Evolutionary conservation across 805 yeast species (phyloP).

Genomic region (Candida fluviatilis): DNA sequence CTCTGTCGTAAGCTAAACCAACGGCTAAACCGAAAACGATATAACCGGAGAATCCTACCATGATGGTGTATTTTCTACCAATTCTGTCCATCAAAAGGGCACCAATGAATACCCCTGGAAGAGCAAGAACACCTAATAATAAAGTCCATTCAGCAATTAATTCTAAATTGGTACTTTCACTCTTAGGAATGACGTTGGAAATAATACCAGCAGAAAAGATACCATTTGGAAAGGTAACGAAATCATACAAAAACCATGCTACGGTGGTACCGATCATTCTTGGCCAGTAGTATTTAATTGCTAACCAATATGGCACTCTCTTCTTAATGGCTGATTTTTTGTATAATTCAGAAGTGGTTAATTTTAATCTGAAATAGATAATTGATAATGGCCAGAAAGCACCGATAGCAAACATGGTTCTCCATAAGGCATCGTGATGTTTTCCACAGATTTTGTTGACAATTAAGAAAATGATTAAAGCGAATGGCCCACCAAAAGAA

Average conservation of each 20-base stretch:
- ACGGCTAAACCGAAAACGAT: slow-evolving; percentile 68
- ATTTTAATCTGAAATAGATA: slow-evolving; percentile 66
- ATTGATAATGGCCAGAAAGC: slow-evolving; percentile 65
- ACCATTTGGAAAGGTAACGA: slow-evolving; percentile 78
- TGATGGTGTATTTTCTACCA: slow-evolving; percentile 70
- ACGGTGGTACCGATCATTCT: slow-evolving; percentile 67
- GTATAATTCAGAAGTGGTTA: slow-evolving; percentile 64
- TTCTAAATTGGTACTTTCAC: slow-evolving; percentile 38
- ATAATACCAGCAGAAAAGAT: slow-evolving; percentile 60
- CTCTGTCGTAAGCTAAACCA: slow-evolving; percentile 56
- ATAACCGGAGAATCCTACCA: slow-evolving; percentile 69
- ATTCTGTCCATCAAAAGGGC: slow-evolving; percentile 59
- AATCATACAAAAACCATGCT: slow-evolving; percentile 79
- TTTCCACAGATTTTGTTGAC: slow-evolving; percentile 54
- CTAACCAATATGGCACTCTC: slow-evolving; percentile 50
- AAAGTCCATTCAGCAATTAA: slow-evolving; percentile 71
- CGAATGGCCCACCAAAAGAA: slow-evolving; percentile 77
- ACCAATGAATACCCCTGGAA: slow-evolving; percentile 73
- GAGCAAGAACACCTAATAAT: slow-evolving; percentile 56
- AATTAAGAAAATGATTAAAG: slow-evolving; percentile 60
- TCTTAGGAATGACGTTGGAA: slow-evolving; percentile 39
- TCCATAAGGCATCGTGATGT: slow-evolving; percentile 56
- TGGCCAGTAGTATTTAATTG: slow-evolving; percentile 63
- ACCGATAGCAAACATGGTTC: slow-evolving; percentile 64
- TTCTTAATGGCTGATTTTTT: slow-evolving; percentile 59